A percentile compares a stretch with the other conserved stretches of the same genome.
Conservation (phyloP, 2,329 filamentous ascomycete genomes). For the Paecilomyces variotii region DNA sequence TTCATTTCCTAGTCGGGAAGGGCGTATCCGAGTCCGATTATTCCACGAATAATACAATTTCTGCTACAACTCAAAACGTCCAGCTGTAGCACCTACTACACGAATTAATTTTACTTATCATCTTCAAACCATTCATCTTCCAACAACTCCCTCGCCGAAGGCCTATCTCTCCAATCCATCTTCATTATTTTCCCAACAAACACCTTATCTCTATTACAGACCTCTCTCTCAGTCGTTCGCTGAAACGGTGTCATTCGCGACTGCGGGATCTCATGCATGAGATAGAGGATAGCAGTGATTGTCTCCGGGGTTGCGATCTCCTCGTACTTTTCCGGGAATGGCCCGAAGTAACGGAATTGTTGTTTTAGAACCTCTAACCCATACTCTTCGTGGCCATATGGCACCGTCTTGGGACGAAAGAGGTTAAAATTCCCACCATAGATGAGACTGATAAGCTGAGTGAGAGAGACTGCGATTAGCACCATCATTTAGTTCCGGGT, state of each 20-base stretch:
- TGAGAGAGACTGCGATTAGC: too few species aligned
- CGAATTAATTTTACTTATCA: not conserved
- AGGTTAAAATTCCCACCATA: slow-evolving; percentile 13
- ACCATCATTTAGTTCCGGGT: not conserved
- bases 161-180: not conserved
- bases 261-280: slow-evolving; percentile 6
- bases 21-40: too few species aligned
- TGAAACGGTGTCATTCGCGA: slow-evolving; percentile 6
- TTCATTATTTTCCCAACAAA: not conserved
- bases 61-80: too few species aligned
- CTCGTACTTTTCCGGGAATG: slow-evolving; percentile 6
- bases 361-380: slow-evolving; percentile 11
- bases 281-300: slow-evolving; percentile 4
- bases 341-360: slow-evolving; percentile 13
- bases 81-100: too few species aligned
- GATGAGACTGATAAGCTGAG: slow-evolving; percentile 10
- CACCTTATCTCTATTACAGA: slow-evolving; percentile 4
- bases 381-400: slow-evolving; percentile 14
- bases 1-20: too few species aligned
- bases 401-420: slow-evolving; percentile 10
- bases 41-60: too few species aligned
- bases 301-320: slow-evolving; percentile 5
- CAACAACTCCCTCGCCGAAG: not conserved
- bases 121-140: not conserved
- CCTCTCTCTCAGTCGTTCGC: slow-evolving; percentile 4